phyloP scores from a whole-genome alignment of 2,329 filamentous ascomycete genomes.

The Exophiala sp. region DNA sequence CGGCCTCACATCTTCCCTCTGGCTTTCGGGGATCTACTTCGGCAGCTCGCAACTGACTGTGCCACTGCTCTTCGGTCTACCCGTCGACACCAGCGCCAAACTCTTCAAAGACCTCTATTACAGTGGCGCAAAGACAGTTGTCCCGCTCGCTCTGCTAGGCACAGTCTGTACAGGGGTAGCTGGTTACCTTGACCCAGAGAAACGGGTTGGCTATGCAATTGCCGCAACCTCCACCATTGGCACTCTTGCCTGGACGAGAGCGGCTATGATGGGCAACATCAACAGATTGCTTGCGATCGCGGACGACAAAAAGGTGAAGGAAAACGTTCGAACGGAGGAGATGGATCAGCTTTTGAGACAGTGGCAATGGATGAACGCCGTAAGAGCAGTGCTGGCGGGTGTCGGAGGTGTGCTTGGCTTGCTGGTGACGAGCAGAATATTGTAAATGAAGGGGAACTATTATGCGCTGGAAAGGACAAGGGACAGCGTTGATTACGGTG shows the following conservation, averaged over 20 bases:
- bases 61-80: conserved; percentile 12
- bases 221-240: conserved; percentile 8
- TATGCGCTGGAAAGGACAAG: too few relatives aligned
- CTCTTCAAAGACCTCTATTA: conserved; percentile 16
- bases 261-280: conserved; percentile 10
- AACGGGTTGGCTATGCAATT: conserved; percentile 3
- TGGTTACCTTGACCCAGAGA: conserved; percentile 12
- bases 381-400: conserved; percentile 12
- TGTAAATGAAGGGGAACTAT: neutral
- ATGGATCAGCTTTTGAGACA: conserved; percentile 7
- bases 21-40: conserved; percentile 16
- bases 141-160: conserved; percentile 12
- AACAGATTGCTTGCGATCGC: conserved; percentile 9
- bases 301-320: neutral
- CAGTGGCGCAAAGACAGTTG: conserved; percentile 10
- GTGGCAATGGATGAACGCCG: conserved; percentile 23
- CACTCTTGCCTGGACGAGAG: neutral
- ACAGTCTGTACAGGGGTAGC: conserved; percentile 3
- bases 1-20: conserved; percentile 8
- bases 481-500: too few relatives aligned
- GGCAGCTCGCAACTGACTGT: conserved; percentile 11
- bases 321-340: conserved; percentile 10
- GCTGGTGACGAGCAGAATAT: neutral
- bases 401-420: conserved; percentile 13
- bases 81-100: conserved; percentile 6